Percentiles rank a stretch among this genome's conserved stretches.
Evolutionary conservation across 2,329 filamentous ascomycete genomes (phyloP).

Genomic region (Claviceps sp.): DNA sequence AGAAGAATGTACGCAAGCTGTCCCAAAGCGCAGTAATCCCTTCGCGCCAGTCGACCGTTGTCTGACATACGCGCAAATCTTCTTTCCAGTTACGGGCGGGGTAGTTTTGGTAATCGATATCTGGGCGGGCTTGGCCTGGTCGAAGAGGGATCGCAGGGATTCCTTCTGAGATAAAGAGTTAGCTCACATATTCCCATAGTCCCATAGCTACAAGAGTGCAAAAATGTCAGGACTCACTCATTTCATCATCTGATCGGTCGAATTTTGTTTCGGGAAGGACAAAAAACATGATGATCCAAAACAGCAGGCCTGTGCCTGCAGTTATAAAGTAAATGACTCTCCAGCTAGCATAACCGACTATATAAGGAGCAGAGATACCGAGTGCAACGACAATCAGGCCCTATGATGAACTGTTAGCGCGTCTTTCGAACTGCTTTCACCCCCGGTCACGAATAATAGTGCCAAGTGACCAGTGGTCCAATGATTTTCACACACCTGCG

Average conservation of each 20-base stretch:
- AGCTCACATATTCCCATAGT: background rate
- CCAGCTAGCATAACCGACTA: slow-evolving; percentile 1
- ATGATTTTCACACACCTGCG: background rate
- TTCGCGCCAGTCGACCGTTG: background rate
- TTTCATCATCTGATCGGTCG: background rate
- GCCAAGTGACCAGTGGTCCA: background rate
- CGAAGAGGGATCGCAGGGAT: background rate
- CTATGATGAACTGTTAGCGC: background rate
- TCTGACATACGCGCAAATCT: background rate
- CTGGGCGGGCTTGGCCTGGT: background rate
- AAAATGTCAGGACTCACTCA: background rate
- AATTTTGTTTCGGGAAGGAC: slow-evolving; percentile 2
- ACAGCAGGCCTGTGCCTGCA: background rate
- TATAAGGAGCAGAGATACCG: background rate
- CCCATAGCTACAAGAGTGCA: background rate
- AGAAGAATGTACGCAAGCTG: slow-evolving; percentile 2
- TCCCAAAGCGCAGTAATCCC: background rate
- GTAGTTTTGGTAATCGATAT: background rate
- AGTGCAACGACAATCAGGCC: background rate
- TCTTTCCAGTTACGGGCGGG: background rate
- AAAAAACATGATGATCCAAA: slow-evolving; percentile 1
- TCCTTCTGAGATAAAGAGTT: background rate
- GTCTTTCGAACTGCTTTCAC: too few relatives aligned
- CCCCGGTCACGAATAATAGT: background rate
- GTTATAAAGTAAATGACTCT: slow-evolving; percentile 2